Conservation (phyloP, 2,329 filamentous ascomycete species). For the Talaromyces islandicus region DNA sequence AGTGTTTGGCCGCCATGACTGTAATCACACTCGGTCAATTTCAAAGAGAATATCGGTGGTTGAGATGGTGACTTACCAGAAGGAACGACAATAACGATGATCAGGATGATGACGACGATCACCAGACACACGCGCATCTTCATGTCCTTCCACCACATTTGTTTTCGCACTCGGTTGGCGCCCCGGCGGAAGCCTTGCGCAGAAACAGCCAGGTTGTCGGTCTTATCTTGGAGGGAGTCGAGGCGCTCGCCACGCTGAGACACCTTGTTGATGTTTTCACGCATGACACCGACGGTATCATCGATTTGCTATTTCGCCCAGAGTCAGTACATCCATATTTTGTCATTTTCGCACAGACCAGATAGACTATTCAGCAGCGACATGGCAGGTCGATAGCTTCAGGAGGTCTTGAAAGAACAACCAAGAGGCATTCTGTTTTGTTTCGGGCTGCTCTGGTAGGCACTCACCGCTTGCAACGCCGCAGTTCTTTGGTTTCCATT, state of each 20-base stretch:
- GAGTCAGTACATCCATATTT: background rate
- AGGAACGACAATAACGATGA: conserved; percentile 91
- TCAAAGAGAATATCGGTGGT: background rate
- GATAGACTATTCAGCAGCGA: background rate
- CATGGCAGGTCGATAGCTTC: background rate
- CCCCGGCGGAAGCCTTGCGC: conserved; percentile 94
- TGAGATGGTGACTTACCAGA: conserved; percentile 52
- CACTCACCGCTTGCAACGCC: conserved; percentile 79
- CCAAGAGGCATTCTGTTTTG: background rate
- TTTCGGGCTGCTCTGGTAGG: conserved; percentile 6
- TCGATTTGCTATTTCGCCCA: conserved; percentile 77
- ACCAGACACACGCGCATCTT: conserved; percentile 99
- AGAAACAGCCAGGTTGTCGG: conserved; percentile 81
- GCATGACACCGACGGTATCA: conserved; percentile 90
- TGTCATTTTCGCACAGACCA: background rate
- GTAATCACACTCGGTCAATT: background rate
- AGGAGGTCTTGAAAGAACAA: background rate
- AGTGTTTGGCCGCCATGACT: conserved; percentile 42
- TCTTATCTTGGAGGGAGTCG: conserved; percentile 87
- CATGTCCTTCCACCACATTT: conserved; percentile 99
- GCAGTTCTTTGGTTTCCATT: conserved; percentile 60
- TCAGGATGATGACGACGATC: conserved; percentile 80
- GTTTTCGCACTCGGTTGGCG: conserved; percentile 90
- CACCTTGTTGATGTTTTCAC: conserved; percentile 95
- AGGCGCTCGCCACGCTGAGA: conserved; percentile 86